Conservation (phyloP, 2,329 filamentous ascomycete genomes). For the Trichophaea hybrida region DNA sequence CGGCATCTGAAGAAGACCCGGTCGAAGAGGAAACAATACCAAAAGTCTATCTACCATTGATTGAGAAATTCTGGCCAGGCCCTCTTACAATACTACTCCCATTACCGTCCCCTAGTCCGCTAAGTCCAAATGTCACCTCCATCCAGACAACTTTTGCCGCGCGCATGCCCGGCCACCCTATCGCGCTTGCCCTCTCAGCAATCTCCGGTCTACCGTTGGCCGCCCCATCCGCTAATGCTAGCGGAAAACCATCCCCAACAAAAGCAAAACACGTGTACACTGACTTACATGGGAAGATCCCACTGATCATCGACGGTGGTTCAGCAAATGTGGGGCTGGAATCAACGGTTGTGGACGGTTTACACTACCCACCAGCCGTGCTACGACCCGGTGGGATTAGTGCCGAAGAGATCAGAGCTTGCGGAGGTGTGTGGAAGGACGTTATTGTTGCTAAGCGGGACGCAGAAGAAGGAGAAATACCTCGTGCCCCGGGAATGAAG, state of each 20-base stretch:
- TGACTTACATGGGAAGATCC: constrained; percentile 68
- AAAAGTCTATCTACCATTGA: constrained; percentile 59
- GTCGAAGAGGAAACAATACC: constrained; percentile 41
- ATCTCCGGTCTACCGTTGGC: constrained; percentile 66
- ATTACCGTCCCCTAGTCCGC: constrained; percentile 50
- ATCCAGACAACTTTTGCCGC: constrained; percentile 73
- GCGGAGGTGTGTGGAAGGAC: constrained; percentile 51
- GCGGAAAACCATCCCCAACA: constrained; percentile 82
- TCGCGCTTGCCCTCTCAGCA: constrained; percentile 80
- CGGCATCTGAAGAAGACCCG: constrained; percentile 5
- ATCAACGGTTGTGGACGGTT: constrained; percentile 88
- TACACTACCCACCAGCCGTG: constrained; percentile 66
- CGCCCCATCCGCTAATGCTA: constrained; percentile 86
- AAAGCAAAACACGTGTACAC: constrained; percentile 77
- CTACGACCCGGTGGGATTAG: constrained; percentile 77
- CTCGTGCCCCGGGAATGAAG: constrained; percentile 92
- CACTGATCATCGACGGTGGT: constrained; percentile 79
- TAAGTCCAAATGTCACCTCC: constrained; percentile 87
- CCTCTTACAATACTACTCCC: constrained; percentile 82
- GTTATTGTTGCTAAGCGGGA: constrained; percentile 46
- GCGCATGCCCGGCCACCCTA: constrained; percentile 69
- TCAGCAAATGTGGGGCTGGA: constrained; percentile 80
- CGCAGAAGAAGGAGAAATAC: constrained; percentile 45
- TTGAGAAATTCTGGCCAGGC: constrained; percentile 82
- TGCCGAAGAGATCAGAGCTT: constrained; percentile 59